A percentile compares a stretch with the other conserved stretches of the same genome.
Conservation (phyloP, 2,329 filamentous ascomycete species). For the Leptographium wingfieldii region DNA sequence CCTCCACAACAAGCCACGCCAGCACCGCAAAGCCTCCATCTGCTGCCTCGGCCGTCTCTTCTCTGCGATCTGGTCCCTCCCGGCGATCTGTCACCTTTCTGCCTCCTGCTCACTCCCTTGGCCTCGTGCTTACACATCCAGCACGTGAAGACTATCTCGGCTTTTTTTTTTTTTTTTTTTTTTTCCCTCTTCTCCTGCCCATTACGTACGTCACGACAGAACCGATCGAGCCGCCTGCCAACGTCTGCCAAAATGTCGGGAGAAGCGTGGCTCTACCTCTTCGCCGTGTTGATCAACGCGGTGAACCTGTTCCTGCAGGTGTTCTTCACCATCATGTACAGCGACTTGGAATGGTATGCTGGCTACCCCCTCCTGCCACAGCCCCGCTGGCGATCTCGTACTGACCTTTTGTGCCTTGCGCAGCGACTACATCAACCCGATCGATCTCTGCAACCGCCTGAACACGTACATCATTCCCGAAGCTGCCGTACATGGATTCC, state of each 20-base stretch:
- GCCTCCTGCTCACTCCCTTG: neutral
- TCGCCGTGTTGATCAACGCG: conserved; percentile 97
- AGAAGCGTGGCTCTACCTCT: conserved; percentile 95
- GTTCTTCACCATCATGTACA: conserved; percentile 99
- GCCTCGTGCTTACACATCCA: neutral
- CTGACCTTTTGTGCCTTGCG: neutral
- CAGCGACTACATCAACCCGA: conserved; percentile 99
- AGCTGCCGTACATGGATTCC: conserved; percentile 90
- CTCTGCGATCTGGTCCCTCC: neutral
- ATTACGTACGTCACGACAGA: neutral
- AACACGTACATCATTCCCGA: conserved; percentile 99
- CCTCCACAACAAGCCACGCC: neutral
- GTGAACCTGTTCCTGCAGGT: conserved; percentile 99
- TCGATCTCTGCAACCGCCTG: conserved; percentile 98
- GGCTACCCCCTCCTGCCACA: neutral
- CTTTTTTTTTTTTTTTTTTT: neutral
- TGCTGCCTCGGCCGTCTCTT: neutral
- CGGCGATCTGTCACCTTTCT: neutral
- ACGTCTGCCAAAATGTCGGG: conserved; percentile 59
- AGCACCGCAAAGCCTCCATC: neutral
- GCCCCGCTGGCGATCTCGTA: neutral
- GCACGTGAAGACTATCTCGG: neutral
- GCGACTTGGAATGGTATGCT: conserved; percentile 93
- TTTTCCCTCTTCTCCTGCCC: neutral
- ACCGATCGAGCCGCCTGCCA: too few relatives aligned